Evolutionary conservation across 2,329 filamentous ascomycete species (phyloP).

Genomic region (Clarireedia paspali): DNA sequence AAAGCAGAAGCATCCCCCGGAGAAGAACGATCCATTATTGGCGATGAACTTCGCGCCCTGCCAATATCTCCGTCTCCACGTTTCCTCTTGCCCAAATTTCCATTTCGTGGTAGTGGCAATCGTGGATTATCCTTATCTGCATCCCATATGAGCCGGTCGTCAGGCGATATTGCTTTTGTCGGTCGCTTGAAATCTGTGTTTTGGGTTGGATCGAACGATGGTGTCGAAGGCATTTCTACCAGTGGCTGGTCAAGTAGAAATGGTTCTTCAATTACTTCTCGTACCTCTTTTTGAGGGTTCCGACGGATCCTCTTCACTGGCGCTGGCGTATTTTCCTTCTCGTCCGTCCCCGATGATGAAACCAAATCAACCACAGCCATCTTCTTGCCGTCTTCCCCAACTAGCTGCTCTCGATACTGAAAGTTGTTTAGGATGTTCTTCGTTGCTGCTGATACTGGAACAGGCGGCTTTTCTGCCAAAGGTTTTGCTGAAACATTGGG

Average conservation of each 20-base stretch:
- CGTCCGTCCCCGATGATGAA: conserved; percentile 13
- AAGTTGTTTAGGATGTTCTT: conserved; percentile 53
- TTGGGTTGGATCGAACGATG: conserved; percentile 34
- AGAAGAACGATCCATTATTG: conserved; percentile 38
- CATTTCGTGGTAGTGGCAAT: conserved; percentile 38
- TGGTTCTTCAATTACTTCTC: not conserved
- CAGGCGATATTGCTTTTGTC: conserved; percentile 47
- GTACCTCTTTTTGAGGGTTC: not conserved
- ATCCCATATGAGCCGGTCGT: conserved; percentile 55
- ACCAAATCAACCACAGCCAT: conserved; percentile 17
- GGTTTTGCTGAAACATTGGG: conserved; percentile 17
- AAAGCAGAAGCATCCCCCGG: conserved; percentile 18
- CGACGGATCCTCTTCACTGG: not conserved
- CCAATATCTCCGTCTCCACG: conserved; percentile 28
- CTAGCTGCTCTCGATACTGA: conserved; percentile 37
- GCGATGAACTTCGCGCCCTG: conserved; percentile 58
- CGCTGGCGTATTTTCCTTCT: conserved; percentile 23
- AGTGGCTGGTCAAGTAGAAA: not conserved
- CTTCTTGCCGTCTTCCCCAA: conserved; percentile 20
- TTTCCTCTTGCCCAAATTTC: conserved; percentile 20
- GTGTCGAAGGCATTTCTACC: conserved; percentile 35
- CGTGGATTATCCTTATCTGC: conserved; percentile 36
- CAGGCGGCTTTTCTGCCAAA: conserved; percentile 22
- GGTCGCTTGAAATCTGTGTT: conserved; percentile 21
- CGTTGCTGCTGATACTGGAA: conserved; percentile 43